Evolutionary conservation across 768 basidiomycete species (phyloP).

Genomic region (Lactarius deliciosus): DNA sequence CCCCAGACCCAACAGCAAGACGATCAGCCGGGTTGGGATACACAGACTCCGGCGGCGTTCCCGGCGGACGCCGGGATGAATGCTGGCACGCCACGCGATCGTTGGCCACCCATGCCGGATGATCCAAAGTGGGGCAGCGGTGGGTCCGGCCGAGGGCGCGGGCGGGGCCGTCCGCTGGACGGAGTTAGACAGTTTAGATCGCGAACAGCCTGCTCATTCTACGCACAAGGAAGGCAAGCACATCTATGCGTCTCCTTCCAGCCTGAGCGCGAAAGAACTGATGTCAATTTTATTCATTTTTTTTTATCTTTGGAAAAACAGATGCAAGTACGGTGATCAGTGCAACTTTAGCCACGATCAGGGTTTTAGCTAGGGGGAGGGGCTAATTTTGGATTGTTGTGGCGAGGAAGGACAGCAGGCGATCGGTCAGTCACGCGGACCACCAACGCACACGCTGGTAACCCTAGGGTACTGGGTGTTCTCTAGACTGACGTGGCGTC

Average conservation of each 20-base stretch:
- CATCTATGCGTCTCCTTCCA: conserved; percentile 39
- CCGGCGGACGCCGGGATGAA: conserved; percentile 29
- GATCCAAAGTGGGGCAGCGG: conserved; percentile 32
- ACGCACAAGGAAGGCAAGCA: conserved; percentile 91
- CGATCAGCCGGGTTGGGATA: conserved; percentile 29
- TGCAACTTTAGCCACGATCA: conserved; percentile 80
- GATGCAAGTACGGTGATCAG: conserved; percentile 87
- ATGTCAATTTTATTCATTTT: conserved; percentile 34
- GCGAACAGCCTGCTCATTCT: conserved; percentile 90
- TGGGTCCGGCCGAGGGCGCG: conserved; percentile 43
- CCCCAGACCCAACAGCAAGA: background rate
- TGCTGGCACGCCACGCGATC: conserved; percentile 29
- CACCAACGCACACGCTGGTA: background rate
- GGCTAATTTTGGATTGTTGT: background rate
- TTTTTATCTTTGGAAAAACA: conserved; percentile 44
- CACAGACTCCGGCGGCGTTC: conserved; percentile 20
- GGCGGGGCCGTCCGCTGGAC: conserved; percentile 49
- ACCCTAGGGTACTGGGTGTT: conserved; percentile 9
- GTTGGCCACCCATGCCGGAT: conserved; percentile 51
- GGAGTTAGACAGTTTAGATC: conserved; percentile 72
- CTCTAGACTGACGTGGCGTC: conserved; percentile 11
- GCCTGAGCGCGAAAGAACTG: conserved; percentile 16
- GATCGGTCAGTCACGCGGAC: conserved; percentile 13
- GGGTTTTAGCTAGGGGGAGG: conserved; percentile 21
- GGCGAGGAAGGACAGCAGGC: background rate